Percentiles rank a stretch among this genome's conserved stretches.
phyloP scores from a whole-genome alignment of 257 asterid genomes.

The Solanum etuberosum region DNA sequence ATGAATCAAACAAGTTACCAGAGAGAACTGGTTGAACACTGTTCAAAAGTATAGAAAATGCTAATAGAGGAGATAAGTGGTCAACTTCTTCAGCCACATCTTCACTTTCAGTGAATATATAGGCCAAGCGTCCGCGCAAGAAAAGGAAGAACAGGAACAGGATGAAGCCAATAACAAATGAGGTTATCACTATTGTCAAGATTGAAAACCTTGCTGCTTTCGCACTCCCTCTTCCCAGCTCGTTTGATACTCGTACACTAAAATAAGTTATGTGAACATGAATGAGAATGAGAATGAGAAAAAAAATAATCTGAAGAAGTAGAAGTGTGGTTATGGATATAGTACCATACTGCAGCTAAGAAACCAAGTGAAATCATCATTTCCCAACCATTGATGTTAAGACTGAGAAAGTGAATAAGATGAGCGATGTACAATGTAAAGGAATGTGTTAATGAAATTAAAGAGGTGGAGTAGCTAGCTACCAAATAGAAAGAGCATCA shows the following conservation, averaged over 20 bases:
- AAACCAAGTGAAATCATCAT: conserved; percentile 43
- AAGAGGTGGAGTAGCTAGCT: background rate
- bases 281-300: background rate
- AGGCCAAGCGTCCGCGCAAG: background rate
- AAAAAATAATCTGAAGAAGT: background rate
- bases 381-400: conserved; percentile 43
- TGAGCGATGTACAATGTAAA: background rate
- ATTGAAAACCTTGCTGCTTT: background rate
- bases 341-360: conserved; percentile 41
- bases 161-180: background rate
- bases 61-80: background rate
- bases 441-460: background rate
- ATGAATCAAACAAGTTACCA: background rate
- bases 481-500: conserved; percentile 74
- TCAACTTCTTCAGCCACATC: background rate
- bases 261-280: background rate
- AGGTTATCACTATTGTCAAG: background rate
- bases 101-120: background rate
- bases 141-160: background rate
- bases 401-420: conserved; percentile 12
- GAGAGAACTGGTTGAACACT: background rate
- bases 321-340: background rate
- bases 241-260: background rate
- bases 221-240: background rate
- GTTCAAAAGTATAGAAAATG: background rate